Evolutionary conservation across 805 yeast genomes (phyloP), one percentile per base, ranked within the genome.

Genomic region (Kluyveromyces nonfermentans): DNA sequence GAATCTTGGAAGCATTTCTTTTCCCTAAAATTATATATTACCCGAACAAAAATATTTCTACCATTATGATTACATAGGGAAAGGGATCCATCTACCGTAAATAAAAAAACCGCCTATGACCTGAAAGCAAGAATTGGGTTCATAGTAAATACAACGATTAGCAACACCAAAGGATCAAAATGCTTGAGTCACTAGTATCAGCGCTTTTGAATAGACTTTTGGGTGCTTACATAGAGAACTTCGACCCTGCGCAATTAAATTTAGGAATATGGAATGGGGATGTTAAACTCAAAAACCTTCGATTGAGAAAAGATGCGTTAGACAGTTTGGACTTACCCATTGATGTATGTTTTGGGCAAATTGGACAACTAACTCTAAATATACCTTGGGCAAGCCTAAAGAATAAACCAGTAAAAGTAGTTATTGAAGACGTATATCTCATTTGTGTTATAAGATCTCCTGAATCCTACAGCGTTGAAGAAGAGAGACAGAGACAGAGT

Each of bases 181-280:
- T 63, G 68, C 54, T 63, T 47, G 68, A 63, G 46, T 63, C 68
- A 1, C 48, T 63, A 42, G 67, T 65, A 30, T 66, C 68, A 5
- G 59, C 60, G 16, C 46, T 63, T 21, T 45, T 63, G 35, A 63
- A 63, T 44, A 49, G 64, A 39, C 43, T 63, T 33, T 43, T 63
- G 35, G 68, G 68, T n/a, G 57, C 68, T 1, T 87, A 88, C 62
- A 88, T 90, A 40, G 95, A 94, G 65, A 85, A 94, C 64, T 93
- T 93, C 63, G 98, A 93, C 66, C 88, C 97, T 15, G 85, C 85
- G 52, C 96, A 93, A 58, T 69, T 93, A 56, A 89, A 93, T 54
- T 89, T 93, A 44, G 98, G 97, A 5, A 88, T 93, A 30, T 89
- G 97, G 96, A 78, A 88, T 55, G 99, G 99, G 32, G 97, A 93